A percentile compares a stretch with the other conserved stretches of the same genome.
phyloP scores from a whole-genome alignment of 2,329 filamentous ascomycete species.

The Colletotrichum noveboracense region DNA sequence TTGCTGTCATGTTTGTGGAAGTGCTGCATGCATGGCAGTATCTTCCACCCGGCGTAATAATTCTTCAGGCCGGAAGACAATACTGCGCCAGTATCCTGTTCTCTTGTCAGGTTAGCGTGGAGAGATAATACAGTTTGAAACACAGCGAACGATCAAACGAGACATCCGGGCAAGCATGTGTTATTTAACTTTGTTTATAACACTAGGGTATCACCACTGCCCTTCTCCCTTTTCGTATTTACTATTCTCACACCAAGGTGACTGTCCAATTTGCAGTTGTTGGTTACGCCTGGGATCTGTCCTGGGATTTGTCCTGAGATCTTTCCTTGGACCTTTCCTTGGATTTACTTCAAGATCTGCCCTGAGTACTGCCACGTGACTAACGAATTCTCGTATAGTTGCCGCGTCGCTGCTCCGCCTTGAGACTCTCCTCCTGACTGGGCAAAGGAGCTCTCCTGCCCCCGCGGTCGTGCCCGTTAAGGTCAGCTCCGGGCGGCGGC shows the following conservation, averaged over 20 bases:
- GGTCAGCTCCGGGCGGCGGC: slow-evolving; percentile 30
- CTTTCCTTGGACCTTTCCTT: background rate
- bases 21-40: background rate
- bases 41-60: background rate
- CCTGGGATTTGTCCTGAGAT: background rate
- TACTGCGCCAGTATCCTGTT: background rate
- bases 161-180: background rate
- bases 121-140: background rate
- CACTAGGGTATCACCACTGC: slow-evolving; percentile 19
- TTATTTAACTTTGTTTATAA: background rate
- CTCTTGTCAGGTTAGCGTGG: background rate
- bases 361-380: background rate
- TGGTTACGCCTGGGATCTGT: background rate
- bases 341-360: background rate
- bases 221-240: background rate
- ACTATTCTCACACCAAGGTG: background rate
- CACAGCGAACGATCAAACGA: background rate
- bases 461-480: slow-evolving; percentile 32
- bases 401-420: slow-evolving; percentile 74
- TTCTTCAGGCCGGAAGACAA: background rate
- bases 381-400: slow-evolving; percentile 57
- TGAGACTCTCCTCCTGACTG: slow-evolving; percentile 82
- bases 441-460: slow-evolving; percentile 73
- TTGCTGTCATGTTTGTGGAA: background rate
- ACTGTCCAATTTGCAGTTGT: background rate